Evolutionary conservation across 2,329 filamentous ascomycete species (phyloP), one percentile per base, ranked within the genome.

Genomic region (Nothophoma quercina): DNA sequence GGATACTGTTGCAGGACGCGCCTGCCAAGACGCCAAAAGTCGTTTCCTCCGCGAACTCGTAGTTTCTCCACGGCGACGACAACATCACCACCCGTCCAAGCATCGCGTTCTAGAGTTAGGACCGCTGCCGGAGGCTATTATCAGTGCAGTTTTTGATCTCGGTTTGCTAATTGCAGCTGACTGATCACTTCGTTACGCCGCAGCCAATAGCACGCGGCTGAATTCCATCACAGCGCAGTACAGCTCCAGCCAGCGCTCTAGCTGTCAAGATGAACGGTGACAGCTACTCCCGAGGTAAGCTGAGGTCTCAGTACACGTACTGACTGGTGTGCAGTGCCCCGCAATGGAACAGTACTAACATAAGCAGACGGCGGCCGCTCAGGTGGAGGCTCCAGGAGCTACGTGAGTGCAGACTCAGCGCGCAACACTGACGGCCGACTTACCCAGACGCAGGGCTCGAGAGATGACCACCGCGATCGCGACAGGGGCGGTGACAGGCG

Each of bases 261-360:
- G 43, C 55, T 56, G 55, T 58, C 67, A 85, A 56, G 55, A 95
- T 95, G 90, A 93, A 93, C 88, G 90, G 89, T 72, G 90, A 93
- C 75, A 88, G 82, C 75, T 93, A 93, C 71, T 86, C 88, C 66
- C 85, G 90, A 85, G 89, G 90, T 90, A 80, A 75, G 79, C 71
- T 21, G 63, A 48, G 53, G 58, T 39, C 51, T 51, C 64, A 70
- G 63, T 71, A 67, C 58, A 64, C 61, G 59, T 63, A 68, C 73
- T 75, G 73, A 72, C 68, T 65, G 64, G 55, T 65, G 65, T 63
- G 58, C 62, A 73, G 71, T 62, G 62, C 42, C 56, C 49, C 50
- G 58, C 56, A 26, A 51, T 48, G 54, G 39, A 44, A 41, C 28
- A 36, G 55, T 53, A 70, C 69, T 72, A 66, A 71, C 67, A 62